These are phyloP conservation scores for Lanmaoa rubissima DNA, from an alignment of 768 basidiomycete genomes.

Conservation along the genomic window DNA sequence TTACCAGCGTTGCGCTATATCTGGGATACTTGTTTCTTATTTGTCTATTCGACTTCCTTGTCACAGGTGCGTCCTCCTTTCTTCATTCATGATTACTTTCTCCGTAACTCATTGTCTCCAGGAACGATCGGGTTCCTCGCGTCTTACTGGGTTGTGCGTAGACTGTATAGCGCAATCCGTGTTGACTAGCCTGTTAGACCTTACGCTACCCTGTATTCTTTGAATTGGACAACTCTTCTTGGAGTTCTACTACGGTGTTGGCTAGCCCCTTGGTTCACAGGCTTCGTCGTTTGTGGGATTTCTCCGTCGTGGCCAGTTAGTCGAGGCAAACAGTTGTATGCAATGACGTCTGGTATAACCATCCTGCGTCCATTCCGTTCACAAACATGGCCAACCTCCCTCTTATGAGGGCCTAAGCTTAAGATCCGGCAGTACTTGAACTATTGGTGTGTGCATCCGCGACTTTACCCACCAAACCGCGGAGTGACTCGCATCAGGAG, in stretches of 20 bases:
- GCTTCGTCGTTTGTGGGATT: background rate
- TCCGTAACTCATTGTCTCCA: conserved; percentile 25
- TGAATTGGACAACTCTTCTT: conserved; percentile 4
- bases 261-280: background rate
- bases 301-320: background rate
- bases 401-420: background rate
- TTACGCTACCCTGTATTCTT: conserved; percentile 10
- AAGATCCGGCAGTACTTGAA: background rate
- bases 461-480: background rate
- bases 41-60: conserved; percentile 79
- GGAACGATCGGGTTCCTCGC: conserved; percentile 92
- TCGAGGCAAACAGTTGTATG: background rate
- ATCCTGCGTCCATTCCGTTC: background rate
- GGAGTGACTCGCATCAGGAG: background rate
- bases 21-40: conserved; percentile 88
- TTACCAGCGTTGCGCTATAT: conserved; percentile 80
- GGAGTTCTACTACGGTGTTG: background rate
- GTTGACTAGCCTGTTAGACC: conserved; percentile 48
- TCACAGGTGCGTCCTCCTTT: conserved; percentile 58
- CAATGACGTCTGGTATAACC: background rate
- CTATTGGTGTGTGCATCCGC: too few species aligned
- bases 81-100: background rate
- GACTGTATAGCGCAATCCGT: conserved; percentile 78
- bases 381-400: background rate
- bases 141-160: conserved; percentile 86